Evolutionary conservation across 2,329 filamentous ascomycete species (phyloP), one percentile per base, ranked within the genome.

Genomic region (Aspergillus sergii): DNA sequence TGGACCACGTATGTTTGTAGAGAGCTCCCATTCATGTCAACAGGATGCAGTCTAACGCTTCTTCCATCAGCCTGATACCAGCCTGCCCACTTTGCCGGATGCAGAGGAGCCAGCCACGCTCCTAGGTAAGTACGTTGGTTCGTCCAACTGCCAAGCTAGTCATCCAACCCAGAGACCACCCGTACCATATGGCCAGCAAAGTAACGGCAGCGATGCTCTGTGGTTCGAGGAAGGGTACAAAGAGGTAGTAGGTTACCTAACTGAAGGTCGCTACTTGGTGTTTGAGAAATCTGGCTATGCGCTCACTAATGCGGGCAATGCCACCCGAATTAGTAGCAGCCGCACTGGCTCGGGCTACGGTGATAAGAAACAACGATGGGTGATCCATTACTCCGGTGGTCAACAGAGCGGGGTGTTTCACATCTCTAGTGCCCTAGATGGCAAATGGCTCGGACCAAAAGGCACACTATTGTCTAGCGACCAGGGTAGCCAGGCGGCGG

Each of bases 141-240:
- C 79, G 14, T 73, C 81, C 1, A 70, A 79, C 60, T 84, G 85
- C 69, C 75, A 82, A 67, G 69, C 80, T 2, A 69, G 73, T 7
- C 80, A 81, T 65, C 54, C 68, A 1, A 64, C 72, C 4, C 67
- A 75, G 14, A 73, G 78, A 14, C 84, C 83, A 6, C 72, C 79
- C 0, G 81, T 85, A 2, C 85, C 85, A 0, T 87, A 86, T 68
- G 80, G 78, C 12, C 67, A 77, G 23, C 76, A 81, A 55, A 72
- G 75, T 10, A 76, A 78, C 11, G 75, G 73, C 2, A 73, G 61
- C 32, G 70, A 74, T 10, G 58, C 70, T 5, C 67, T 73, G 36
- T 78, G 78, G 46, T 82, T 81, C n/a, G 85, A 87, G 67, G 74
- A 83, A 43, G 85, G 85, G 1, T 86, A 82, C 78, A 87, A 87